Evolutionary conservation across 305 asterid genomes (phyloP), one percentile per base, ranked within the genome.

Genomic region (Fraxinus sp.): DNA sequence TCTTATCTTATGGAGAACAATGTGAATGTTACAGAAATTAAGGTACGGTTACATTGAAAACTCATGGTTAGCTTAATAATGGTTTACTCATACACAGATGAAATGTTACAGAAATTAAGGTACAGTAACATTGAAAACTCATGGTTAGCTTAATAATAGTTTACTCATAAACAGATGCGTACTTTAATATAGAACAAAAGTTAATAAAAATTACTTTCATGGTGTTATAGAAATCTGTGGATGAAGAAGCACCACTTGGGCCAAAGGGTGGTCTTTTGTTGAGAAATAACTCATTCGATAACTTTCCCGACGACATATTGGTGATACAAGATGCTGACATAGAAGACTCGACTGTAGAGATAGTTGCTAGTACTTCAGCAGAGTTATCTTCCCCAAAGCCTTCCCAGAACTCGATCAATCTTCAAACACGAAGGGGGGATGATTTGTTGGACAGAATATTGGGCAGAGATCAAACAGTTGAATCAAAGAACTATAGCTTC

Each of bases 51-150:
- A 26, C 35, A 62, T 66, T 66, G 18, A 26, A 66, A 64, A 22
- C 16, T 64, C 73, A 22, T 24, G 74, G 13, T 11, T 66, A 28
- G 71, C 71, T 22, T 24, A 62, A 22, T 2, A 44, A 7, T 7
- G 11, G 24, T 18, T n/a, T n/a, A n/a, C n/a, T n/a, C n/a, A n/a
- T n/a, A n/a, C n/a, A n/a, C n/a, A n/a, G n/a, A n/a, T n/a, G n/a
- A n/a, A 92, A 94, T 82, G 94, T 94, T 79, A 79, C 82, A 70
- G 90, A 87, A 81, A 97, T 94, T 82, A 91, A 93, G 95, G 98
- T 93, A 90, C 2, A 64, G 18, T 49, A 14, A 28, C 37, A 64
- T 68, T 68, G 20, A 28, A 68, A 66, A 24, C n/a, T 66, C 74
- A 9, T 26, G 74, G 16, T 13, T 68, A 30, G 73, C 73, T 24